Evolutionary conservation across 306 rosid genomes (phyloP).

Genomic region (Malus sieversii): DNA sequence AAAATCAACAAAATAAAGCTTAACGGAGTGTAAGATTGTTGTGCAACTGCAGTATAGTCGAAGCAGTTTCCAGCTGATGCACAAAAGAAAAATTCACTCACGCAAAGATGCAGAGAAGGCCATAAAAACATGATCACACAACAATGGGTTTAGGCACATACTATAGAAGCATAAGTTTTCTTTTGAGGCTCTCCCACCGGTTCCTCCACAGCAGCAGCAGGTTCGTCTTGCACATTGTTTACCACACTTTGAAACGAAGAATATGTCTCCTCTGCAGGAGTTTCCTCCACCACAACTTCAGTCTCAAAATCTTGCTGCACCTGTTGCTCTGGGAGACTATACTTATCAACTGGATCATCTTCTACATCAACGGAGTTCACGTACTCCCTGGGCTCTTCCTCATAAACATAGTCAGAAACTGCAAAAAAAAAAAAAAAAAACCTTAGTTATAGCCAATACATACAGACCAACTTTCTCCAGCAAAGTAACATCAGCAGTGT

Average conservation of each 20-base stretch:
- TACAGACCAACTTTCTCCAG: neutral
- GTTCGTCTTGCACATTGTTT: conserved; percentile 42
- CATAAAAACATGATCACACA: neutral
- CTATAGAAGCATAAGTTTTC: conserved; percentile 90
- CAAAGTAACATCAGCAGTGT: neutral
- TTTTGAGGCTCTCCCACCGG: conserved; percentile 63
- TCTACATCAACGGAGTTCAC: conserved; percentile 61
- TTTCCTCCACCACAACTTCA: conserved; percentile 77
- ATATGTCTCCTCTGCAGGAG: conserved; percentile 52
- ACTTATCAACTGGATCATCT: conserved; percentile 81
- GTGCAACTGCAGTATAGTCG: neutral
- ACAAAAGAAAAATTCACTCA: neutral
- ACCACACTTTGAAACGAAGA: conserved; percentile 35
- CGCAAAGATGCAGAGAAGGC: neutral
- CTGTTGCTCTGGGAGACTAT: conserved; percentile 81
- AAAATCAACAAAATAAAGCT: neutral
- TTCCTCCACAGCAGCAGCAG: conserved; percentile 50
- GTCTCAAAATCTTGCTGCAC: conserved; percentile 53
- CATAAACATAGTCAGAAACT: conserved; percentile 68
- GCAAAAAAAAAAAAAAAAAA: conserved; percentile 22
- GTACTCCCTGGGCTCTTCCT: conserved; percentile 79
- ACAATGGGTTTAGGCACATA: conserved; percentile 26
- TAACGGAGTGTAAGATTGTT: neutral
- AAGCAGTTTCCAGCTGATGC: neutral
- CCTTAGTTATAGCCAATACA: neutral